Conservation (phyloP, 768 basidiomycete species). For the Rossbeevera mucosa region DNA sequence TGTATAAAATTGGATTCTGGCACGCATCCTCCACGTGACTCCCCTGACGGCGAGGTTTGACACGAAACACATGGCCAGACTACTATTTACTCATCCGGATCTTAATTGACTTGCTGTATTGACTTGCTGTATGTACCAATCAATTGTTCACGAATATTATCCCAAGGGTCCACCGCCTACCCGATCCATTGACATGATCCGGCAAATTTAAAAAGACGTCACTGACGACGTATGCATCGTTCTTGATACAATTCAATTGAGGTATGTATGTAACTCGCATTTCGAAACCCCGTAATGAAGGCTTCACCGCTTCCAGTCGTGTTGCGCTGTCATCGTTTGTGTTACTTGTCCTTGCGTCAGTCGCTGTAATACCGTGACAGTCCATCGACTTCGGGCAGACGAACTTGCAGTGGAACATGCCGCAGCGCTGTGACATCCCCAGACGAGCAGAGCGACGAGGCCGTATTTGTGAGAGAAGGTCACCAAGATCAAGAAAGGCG, state of each 20-base stretch:
- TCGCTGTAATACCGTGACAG: conserved; percentile 20
- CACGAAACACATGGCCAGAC: no score
- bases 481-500: background rate
- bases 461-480: conserved; percentile 3
- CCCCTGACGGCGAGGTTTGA: conserved; percentile 5
- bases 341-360: background rate
- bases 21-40: background rate
- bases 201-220: conserved; percentile 35
- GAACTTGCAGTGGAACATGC: conserved; percentile 31
- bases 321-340: background rate
- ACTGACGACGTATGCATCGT: conserved; percentile 31
- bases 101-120: conserved; percentile 18
- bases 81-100: no score
- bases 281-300: no score
- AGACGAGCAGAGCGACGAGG: conserved; percentile 23
- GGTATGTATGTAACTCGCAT: no score
- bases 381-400: conserved; percentile 36
- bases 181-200: conserved; percentile 26
- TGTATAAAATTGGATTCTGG: background rate
- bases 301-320: no score
- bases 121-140: conserved; percentile 13
- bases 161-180: conserved; percentile 14
- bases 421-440: conserved; percentile 31
- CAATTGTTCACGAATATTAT: conserved; percentile 19
- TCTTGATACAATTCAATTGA: no score